A percentile compares a stretch with the other conserved stretches of the same genome.
Evolutionary conservation across 768 basidiomycete genomes (phyloP).

Genomic region (Mycena vulgaris): DNA sequence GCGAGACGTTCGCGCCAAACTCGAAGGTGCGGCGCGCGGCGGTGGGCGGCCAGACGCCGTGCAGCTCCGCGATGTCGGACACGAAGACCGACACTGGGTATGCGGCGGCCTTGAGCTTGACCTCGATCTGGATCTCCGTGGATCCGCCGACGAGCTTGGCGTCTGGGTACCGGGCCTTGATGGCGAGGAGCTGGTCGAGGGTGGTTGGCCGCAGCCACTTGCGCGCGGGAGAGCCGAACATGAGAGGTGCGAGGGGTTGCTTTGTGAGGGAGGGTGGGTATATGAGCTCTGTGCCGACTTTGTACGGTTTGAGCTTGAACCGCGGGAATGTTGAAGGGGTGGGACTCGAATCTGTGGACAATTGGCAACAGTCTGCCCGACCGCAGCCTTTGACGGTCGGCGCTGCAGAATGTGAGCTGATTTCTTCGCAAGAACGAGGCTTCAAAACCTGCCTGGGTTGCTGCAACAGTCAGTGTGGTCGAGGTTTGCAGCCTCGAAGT

Average conservation of each 20-base stretch:
- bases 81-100: conserved; percentile 37
- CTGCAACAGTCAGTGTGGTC: conserved; percentile 33
- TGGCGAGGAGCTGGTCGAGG: conserved; percentile 34
- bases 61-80: conserved; percentile 36
- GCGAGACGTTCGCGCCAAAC: conserved; percentile 39
- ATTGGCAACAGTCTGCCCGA: conserved; percentile 36
- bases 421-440: not conserved
- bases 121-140: conserved; percentile 40
- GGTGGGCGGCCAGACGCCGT: conserved; percentile 34
- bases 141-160: conserved; percentile 41
- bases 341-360: conserved; percentile 14
- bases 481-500: conserved; percentile 37
- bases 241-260: conserved; percentile 25
- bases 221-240: conserved; percentile 34
- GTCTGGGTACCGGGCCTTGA: conserved; percentile 34
- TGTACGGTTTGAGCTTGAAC: conserved; percentile 38
- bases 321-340: conserved; percentile 36
- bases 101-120: conserved; percentile 37
- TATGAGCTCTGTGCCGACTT: conserved; percentile 38
- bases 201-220: conserved; percentile 40
- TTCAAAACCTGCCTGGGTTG: conserved; percentile 19
- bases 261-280: conserved; percentile 38
- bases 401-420: conserved; percentile 1
- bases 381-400: conserved; percentile 35
- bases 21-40: conserved; percentile 32